A percentile compares a stretch with the other conserved stretches of the same genome.
Conservation (phyloP, 257 asterid species). For the Forsythia suspensa region DNA sequence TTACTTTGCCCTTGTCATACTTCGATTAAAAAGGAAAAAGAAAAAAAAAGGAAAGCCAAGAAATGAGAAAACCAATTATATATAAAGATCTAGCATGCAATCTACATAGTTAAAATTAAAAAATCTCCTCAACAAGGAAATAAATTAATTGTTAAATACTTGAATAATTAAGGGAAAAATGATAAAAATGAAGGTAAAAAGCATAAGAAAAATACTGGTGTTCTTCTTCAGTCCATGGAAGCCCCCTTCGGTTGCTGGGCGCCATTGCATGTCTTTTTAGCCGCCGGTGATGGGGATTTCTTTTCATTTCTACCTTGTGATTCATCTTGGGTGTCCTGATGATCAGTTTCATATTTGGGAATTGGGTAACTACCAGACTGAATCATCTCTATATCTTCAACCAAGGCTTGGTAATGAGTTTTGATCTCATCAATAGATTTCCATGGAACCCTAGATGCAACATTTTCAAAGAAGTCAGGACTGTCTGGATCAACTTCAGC, state of each 20-base stretch:
- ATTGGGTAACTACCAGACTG: constrained; percentile 24
- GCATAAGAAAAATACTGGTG: constrained; percentile 35
- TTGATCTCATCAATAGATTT: constrained; percentile 29
- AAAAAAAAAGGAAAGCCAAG: not conserved
- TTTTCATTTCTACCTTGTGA: not conserved
- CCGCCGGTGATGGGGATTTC: not conserved
- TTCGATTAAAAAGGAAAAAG: not conserved
- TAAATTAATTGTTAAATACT: not conserved
- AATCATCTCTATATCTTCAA: constrained; percentile 29
- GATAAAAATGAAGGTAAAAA: not conserved
- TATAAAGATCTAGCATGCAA: not conserved
- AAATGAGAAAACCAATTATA: not conserved
- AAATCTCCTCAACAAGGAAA: not conserved
- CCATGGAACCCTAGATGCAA: constrained; percentile 28
- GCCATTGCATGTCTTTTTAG: not conserved
- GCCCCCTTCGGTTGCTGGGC: constrained; percentile 12
- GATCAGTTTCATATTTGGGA: constrained; percentile 18
- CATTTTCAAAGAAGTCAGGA: constrained; percentile 19
- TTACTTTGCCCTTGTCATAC: not conserved
- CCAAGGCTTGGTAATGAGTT: constrained; percentile 24
- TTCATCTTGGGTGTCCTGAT: not conserved
- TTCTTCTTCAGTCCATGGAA: constrained; percentile 50
- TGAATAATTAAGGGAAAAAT: not conserved
- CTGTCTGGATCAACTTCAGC: constrained; percentile 19
- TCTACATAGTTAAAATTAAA: not conserved